These are phyloP conservation scores for Parasitella parasitica DNA, from an alignment of 371 early-diverging fungal genomes.

Conservation along the genomic window DNA sequence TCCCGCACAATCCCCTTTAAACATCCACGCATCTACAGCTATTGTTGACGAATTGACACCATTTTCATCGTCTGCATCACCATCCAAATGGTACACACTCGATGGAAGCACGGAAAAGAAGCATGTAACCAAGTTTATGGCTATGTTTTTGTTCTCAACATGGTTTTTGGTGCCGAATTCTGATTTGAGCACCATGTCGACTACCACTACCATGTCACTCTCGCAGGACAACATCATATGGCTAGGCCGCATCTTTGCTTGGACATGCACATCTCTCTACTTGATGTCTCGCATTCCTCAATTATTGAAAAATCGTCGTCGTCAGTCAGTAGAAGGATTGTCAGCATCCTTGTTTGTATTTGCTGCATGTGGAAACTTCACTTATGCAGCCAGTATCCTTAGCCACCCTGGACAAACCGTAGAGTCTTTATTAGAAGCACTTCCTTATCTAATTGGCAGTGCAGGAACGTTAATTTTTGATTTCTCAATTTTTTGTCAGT, in stretches of 20 bases:
- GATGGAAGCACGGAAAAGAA: conserved; percentile 10
- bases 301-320: conserved; percentile 53
- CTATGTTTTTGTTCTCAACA: conserved; percentile 6
- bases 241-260: conserved; percentile 63
- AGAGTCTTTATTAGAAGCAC: conserved; percentile 29
- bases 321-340: conserved; percentile 66
- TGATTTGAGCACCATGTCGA: not conserved
- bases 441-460: conserved; percentile 44
- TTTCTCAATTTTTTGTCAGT: conserved; percentile 36
- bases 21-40: conserved; percentile 17
- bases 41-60: conserved; percentile 32
- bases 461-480: conserved; percentile 38
- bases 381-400: conserved; percentile 64
- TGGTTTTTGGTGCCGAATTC: not conserved
- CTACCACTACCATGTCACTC: not conserved
- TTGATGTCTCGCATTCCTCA: conserved; percentile 71
- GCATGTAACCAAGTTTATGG: conserved; percentile 6
- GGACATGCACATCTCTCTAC: conserved; percentile 65
- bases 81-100: conserved; percentile 49
- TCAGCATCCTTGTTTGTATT: conserved; percentile 67
- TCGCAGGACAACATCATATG: conserved; percentile 10
- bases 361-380: conserved; percentile 67
- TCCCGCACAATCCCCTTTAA: conserved; percentile 37
- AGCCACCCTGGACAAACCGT: conserved; percentile 42
- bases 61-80: conserved; percentile 48